Base-by-base conservation (phyloP, 2,329 filamentous ascomycete genomes). In the Chaetomiaceae sp. region DNA sequence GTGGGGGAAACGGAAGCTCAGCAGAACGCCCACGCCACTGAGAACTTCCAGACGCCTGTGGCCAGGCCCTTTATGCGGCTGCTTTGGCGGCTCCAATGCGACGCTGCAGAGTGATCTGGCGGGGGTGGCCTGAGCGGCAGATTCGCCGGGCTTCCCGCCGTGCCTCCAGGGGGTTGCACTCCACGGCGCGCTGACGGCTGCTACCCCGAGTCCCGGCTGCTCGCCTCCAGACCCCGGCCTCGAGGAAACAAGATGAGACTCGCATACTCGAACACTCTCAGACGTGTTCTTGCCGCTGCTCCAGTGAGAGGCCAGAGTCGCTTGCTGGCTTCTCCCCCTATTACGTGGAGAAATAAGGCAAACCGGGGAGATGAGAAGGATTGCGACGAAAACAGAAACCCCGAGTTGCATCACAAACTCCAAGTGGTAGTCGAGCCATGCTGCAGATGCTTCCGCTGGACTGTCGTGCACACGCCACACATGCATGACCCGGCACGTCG, bases 141-240 rank as follows among this genome's bases (percentile, higher is more conserved):
- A 59, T 59, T 54, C 46, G 34, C 57, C 29, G 33, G 52, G 46
- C n/a, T 54, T 52, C 45, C 53, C 52, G 42, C 50, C 19, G 15
- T 29, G 42, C 25, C 47, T 19, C 19, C 29, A 42, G 53, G 51
- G 54, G 37, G 37, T 61, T 29, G 55, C 54, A 54, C 51, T 49
- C 53, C 51, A 45, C 47, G 51, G 55, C 54, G 57, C 54, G 56
- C 58, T 53, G 56, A 51, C 55, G 43, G 47, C 38, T 52, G 25
- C 43, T 38, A 42, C 45, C 44, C 50, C n/a, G n/a, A n/a, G n/a
- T n/a, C n/a, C 45, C 47, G 29, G 36, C 56, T 38, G 34, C 58
- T 64, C 63, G 61, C 60, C 63, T 64, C 57, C 62, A 63, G 48
- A 61, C 59, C 63, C 62, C 44, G 55, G 62, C 60, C 33, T 51